These are phyloP conservation scores for Wickerhamiella musiphila DNA, from an alignment of 805 yeast species.

Conservation along the genomic window DNA sequence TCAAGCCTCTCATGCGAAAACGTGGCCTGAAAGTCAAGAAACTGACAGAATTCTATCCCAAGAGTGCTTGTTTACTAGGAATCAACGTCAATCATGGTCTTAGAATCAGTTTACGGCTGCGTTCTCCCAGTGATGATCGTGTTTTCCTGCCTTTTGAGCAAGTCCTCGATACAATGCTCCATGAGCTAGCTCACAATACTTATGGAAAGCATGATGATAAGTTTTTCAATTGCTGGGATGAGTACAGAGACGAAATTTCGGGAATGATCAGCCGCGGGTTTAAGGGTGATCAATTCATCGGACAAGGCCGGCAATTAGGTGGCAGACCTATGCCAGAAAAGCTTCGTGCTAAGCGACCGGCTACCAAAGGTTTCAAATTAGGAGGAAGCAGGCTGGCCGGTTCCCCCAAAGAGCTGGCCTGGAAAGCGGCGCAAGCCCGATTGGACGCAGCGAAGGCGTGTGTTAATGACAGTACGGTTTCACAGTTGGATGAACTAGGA, in stretches of 20 bases:
- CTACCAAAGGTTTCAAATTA: neutral
- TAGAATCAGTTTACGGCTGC: slow-evolving; percentile 52
- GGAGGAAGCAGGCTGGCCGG: slow-evolving; percentile 25
- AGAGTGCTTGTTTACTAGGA: slow-evolving; percentile 46
- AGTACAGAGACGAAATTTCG: slow-evolving; percentile 34
- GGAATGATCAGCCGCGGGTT: slow-evolving; percentile 25
- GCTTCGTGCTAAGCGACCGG: neutral
- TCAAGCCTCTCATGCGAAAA: slow-evolving; percentile 63
- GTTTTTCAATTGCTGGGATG: slow-evolving; percentile 52
- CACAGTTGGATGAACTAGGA: slow-evolving; percentile 3
- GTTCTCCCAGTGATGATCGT: slow-evolving; percentile 36
- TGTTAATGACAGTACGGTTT: slow-evolving; percentile 11
- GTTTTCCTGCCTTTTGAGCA: slow-evolving; percentile 44
- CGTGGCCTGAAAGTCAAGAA: slow-evolving; percentile 47
- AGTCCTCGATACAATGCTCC: slow-evolving; percentile 68
- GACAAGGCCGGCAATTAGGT: slow-evolving; percentile 34
- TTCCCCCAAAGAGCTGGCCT: slow-evolving; percentile 25
- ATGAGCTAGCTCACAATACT: slow-evolving; percentile 69
- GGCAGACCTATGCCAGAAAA: slow-evolving; percentile 6
- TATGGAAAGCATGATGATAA: slow-evolving; percentile 63
- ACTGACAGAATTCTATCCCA: slow-evolving; percentile 72
- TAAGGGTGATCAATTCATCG: slow-evolving; percentile 30
- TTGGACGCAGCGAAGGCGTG: slow-evolving; percentile 31
- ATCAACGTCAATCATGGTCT: slow-evolving; percentile 65
- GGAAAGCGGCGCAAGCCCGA: slow-evolving; percentile 16